A percentile compares a stretch with the other conserved stretches of the same genome.
Conservation (phyloP, 768 basidiomycete species). For the Suillus alpinus region DNA sequence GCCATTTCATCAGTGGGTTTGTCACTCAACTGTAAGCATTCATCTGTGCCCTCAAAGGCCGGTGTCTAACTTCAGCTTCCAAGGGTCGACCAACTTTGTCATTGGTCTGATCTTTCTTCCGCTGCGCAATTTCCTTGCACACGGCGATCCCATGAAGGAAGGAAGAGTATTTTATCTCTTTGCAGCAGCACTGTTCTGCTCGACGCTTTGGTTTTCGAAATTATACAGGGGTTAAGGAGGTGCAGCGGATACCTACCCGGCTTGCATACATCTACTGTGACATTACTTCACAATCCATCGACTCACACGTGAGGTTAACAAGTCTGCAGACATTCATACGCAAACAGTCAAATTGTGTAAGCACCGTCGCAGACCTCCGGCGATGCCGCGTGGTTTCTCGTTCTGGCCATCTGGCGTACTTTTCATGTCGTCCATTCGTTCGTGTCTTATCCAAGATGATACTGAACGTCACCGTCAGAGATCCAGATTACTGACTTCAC, state of each 20-base stretch:
- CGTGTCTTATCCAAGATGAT: neutral
- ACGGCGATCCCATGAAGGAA: slow-evolving; percentile 57
- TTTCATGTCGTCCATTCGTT: slow-evolving; percentile 7
- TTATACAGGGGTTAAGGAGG: slow-evolving; percentile 22
- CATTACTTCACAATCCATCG: neutral
- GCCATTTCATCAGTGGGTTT: slow-evolving; percentile 74
- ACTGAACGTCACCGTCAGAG: slow-evolving; percentile 42
- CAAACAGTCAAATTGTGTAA: too few species aligned
- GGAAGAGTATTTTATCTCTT: slow-evolving; percentile 93
- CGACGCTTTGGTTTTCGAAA: slow-evolving; percentile 20
- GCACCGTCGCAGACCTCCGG: slow-evolving; percentile 62
- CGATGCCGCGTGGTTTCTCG: slow-evolving; percentile 74
- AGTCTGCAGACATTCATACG: too few species aligned
- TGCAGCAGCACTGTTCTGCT: slow-evolving; percentile 47
- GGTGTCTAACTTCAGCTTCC: slow-evolving; percentile 1
- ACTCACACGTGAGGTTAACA: too few species aligned
- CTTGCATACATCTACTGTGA: neutral
- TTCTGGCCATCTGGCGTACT: slow-evolving; percentile 71
- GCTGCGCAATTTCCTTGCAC: slow-evolving; percentile 69
- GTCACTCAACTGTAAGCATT: slow-evolving; percentile 62
- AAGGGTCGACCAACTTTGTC: slow-evolving; percentile 83
- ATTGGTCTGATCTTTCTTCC: slow-evolving; percentile 87
- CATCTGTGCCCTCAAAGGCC: neutral
- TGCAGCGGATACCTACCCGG: neutral
- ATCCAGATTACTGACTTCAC: slow-evolving; percentile 57